Evolutionary conservation across 768 basidiomycete species (phyloP).

Genomic region (Wakefieldia striispora): DNA sequence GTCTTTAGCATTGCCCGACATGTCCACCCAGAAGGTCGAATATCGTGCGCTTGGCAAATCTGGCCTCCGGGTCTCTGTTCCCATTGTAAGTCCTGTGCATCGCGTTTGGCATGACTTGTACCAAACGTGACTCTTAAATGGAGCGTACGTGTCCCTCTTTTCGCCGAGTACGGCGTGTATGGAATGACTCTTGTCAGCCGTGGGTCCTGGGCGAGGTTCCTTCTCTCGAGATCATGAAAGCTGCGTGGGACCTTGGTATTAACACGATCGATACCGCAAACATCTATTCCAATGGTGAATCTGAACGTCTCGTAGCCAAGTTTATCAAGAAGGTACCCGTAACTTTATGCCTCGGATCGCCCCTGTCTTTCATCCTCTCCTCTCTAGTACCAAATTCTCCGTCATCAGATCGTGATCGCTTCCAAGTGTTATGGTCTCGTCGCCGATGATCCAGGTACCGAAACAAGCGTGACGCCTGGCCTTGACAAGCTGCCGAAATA

Average conservation of each 20-base stretch:
- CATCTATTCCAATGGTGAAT: constrained; percentile 36
- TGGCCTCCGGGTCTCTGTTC: constrained; percentile 35
- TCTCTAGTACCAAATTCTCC: constrained; percentile 31
- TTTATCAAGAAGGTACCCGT: constrained; percentile 32
- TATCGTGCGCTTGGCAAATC: constrained; percentile 32
- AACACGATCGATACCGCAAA: constrained; percentile 41
- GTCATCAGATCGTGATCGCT: constrained; percentile 31
- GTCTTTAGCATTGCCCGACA: too few species aligned
- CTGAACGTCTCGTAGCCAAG: constrained; percentile 37
- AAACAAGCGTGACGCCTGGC: neutral
- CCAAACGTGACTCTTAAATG: constrained; percentile 15
- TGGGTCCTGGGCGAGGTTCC: constrained; percentile 30
- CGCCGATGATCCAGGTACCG: constrained; percentile 1
- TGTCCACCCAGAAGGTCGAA: constrained; percentile 11
- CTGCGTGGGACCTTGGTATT: constrained; percentile 40
- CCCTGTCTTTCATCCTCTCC: neutral
- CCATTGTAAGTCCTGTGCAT: constrained; percentile 22
- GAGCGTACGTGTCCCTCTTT: constrained; percentile 16
- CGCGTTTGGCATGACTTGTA: neutral
- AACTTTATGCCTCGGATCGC: too few species aligned
- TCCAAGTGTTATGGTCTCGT: constrained; percentile 27
- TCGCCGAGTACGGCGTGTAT: neutral
- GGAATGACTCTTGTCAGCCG: constrained; percentile 6
- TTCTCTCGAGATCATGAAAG: constrained; percentile 34
- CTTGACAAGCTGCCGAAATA: constrained; percentile 17